A percentile compares a stretch with the other conserved stretches of the same genome.
These are phyloP conservation scores for Moringa oleifera DNA, from an alignment of 345 rosid genomes.

Conservation along the genomic window DNA sequence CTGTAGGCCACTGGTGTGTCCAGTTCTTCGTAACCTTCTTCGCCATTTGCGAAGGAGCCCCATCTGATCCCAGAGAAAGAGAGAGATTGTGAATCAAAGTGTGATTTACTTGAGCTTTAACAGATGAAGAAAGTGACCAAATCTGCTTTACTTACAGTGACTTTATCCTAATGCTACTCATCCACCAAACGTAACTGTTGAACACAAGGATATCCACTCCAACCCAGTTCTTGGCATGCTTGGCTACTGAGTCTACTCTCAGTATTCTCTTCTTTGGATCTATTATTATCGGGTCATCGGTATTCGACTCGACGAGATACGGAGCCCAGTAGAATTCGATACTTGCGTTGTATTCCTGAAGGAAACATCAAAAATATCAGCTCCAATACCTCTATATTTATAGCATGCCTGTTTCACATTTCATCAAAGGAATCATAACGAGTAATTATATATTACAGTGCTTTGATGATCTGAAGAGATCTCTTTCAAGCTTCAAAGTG, in stretches of 20 bases:
- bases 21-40: slow-evolving; percentile 59
- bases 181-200: slow-evolving; percentile 98
- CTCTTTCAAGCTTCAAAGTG: no score
- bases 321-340: slow-evolving; percentile 98
- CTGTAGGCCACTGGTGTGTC: slow-evolving; percentile 60
- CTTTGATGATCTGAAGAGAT: no score
- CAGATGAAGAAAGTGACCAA: no score
- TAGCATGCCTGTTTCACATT: neutral
- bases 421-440: neutral
- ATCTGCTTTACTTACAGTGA: slow-evolving; percentile 41
- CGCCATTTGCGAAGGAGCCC: slow-evolving; percentile 87
- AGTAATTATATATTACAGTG: no score
- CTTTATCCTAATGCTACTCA: slow-evolving; percentile 62
- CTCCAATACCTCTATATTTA: neutral
- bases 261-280: slow-evolving; percentile 67
- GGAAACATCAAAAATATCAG: neutral
- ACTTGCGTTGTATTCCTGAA: slow-evolving; percentile 66
- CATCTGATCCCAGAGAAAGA: slow-evolving; percentile 45
- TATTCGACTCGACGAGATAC: slow-evolving; percentile 74
- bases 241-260: slow-evolving; percentile 76
- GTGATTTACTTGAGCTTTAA: no score
- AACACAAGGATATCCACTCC: slow-evolving; percentile 76
- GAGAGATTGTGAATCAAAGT: no score
- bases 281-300: slow-evolving; percentile 54
- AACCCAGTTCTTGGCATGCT: slow-evolving; percentile 61